Evolutionary conservation across 2,329 filamentous ascomycete species (phyloP), one percentile per base, ranked within the genome.

Genomic region (Alternaria consortialis): DNA sequence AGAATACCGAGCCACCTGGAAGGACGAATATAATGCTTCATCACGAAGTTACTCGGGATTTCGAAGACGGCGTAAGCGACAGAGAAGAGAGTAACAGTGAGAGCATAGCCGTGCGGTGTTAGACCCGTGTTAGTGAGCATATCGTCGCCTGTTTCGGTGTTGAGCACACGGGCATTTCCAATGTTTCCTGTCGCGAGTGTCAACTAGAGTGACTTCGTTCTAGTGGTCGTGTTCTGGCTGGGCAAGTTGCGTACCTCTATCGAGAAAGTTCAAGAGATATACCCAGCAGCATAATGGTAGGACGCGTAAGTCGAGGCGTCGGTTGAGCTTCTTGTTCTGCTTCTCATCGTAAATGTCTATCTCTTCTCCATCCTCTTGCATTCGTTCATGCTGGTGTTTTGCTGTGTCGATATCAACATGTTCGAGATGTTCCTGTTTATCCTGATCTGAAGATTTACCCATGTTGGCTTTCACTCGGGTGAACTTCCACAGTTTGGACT

Each of bases 131-230:
- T 84, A 13, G 82, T 81, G 47, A 90, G 84, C 67, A 91, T 83
- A 77, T 90, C 87, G 73, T 91, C 80, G 40, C 82, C 73, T 1
- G 84, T 85, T 9, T 84, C 81, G 20, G 83, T 78, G 72, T 91
- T 90, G 63, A 91, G 81, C 43, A 90, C 86, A 73, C 86, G 88
- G 43, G 88, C 75, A 97, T 85, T 23, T 95, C 91, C 91, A 25
- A 47, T 55, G 17, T 55, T 55, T 25, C 53, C 53, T 55, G 4
- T 20, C 1, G 11, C 34, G 5, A 39, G 42, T 20, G 13, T 48
- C 13, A 48, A 31, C 46, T 23, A 25, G 4, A 5, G 17, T 40
- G 11, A 11, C 37, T 7, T 34, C 20, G 17, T 13, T 7, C 31
- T 12, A 32, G 7, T 48, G 37, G 9, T 7, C 17, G 5, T 40